Base-by-base conservation (phyloP, 2,329 filamentous ascomycete genomes). In the Penicillium sp. region DNA sequence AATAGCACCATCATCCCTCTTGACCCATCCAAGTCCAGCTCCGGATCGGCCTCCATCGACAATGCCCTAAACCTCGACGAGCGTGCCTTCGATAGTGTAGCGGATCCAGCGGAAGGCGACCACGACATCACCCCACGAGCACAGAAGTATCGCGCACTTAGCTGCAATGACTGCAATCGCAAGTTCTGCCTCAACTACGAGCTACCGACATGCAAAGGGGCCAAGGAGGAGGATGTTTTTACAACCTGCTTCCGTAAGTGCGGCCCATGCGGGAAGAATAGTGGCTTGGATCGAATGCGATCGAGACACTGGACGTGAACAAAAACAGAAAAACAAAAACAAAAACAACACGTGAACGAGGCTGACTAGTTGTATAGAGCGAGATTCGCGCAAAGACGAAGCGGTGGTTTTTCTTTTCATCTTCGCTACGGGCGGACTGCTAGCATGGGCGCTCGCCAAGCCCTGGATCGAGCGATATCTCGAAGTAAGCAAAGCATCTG, bases 1-100 rank as follows among this genome's bases (percentile, higher is more conserved):
- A 88, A 89, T 70, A 86, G 82, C 74, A 88, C 85, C 54, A 87
- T 89, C 51, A 88, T 89, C 62, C 82, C 85, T 19, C 82, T 89
- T 56, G 81, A 85, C 59, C 78, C 79, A 9, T 56, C 57, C 33
- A 69, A 69, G 31, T 62, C 66, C 19, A 60, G 67, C 44, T 60
- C 65, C 6, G 57, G 58, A 19, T 61, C 65, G 13, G 60, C 59
- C 8, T 50, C 57, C 39, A 52, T 64, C 29, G 55, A 68, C 43
- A 62, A 65, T 58, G 57, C 61, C 43, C 55, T 67, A 45, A 61
- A 62, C n/a, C 52, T 68, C 31, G 52, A 62, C 49, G 59, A 59
- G 29, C 66, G 65, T 43, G 58, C 53, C 31, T 51, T 61, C 31
- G 48, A 54, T 26, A 49, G 47, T 29, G 57, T 66, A 11, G 58